Evolutionary conservation across 352 stramenopile genomes (phyloP).

Genomic region (Lagenidium giganteum): DNA sequence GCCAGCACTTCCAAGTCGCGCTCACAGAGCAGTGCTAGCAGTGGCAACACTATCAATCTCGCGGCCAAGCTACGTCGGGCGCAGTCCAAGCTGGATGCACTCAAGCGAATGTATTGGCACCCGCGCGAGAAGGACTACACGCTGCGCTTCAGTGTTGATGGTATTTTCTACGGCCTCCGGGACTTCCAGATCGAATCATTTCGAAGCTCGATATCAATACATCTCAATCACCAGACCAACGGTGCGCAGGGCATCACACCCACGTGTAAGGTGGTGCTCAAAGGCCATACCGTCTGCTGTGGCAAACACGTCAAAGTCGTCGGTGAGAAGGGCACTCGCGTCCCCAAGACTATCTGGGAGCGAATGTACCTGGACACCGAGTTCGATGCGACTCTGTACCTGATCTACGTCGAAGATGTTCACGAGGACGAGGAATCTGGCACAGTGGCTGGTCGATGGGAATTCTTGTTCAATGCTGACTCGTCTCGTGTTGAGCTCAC

Average conservation of each 20-base stretch:
- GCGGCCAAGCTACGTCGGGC: slow-evolving; percentile 50
- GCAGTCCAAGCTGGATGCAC: slow-evolving; percentile 63
- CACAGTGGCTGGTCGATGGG: slow-evolving; percentile 43
- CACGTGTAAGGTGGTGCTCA: slow-evolving; percentile 54
- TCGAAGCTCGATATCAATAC: slow-evolving; percentile 45
- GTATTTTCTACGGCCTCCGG: slow-evolving; percentile 72
- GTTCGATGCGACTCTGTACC: slow-evolving; percentile 44
- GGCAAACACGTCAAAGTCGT: slow-evolving; percentile 76
- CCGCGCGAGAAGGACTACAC: slow-evolving; percentile 70
- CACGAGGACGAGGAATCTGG: slow-evolving; percentile 20
- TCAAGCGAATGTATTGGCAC: slow-evolving; percentile 68
- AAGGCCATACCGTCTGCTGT: slow-evolving; percentile 56
- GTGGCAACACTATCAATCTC: slow-evolving; percentile 47
- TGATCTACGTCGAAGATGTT: slow-evolving; percentile 66
- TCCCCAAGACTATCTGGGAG: slow-evolving; percentile 77
- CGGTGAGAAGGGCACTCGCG: slow-evolving; percentile 66
- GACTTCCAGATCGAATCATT: slow-evolving; percentile 70
- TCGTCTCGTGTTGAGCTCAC: slow-evolving; percentile 55
- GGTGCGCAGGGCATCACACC: slow-evolving; percentile 57
- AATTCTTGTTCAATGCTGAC: slow-evolving; percentile 52
- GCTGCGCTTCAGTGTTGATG: slow-evolving; percentile 70
- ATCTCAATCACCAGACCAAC: slow-evolving; percentile 70
- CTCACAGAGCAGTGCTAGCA: slow-evolving; percentile 28
- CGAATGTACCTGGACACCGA: slow-evolving; percentile 72
- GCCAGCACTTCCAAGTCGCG: slow-evolving; percentile 6